These are phyloP conservation scores for Xylariales sp. DNA, from an alignment of 2,329 filamentous ascomycete genomes.

Conservation along the genomic window DNA sequence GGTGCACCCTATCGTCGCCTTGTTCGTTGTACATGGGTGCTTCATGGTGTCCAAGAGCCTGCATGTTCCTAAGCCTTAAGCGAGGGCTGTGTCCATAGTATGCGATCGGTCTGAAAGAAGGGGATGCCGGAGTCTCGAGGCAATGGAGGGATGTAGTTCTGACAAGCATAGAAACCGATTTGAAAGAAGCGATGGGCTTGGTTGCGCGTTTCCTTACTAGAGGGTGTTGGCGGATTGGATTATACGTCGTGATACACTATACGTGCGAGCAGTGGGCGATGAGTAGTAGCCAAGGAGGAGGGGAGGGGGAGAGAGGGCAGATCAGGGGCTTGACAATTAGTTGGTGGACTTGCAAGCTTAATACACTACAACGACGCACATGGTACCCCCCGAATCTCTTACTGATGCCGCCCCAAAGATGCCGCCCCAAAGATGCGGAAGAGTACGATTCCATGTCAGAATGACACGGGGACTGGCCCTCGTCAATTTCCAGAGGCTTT, in stretches of 20 bases:
- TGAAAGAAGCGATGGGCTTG: no score
- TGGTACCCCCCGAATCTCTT: neutral
- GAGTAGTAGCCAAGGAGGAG: neutral
- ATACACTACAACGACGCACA: neutral
- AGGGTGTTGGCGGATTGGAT: no score
- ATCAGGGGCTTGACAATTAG: neutral
- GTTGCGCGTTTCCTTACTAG: no score
- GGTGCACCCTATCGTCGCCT: conserved; percentile 73
- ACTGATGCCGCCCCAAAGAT: no score
- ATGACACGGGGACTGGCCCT: no score
- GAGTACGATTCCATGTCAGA: no score
- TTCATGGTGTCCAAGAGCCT: conserved; percentile 94
- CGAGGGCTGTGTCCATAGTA: neutral
- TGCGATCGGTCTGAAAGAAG: neutral
- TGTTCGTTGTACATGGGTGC: conserved; percentile 87
- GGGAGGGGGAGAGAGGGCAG: neutral
- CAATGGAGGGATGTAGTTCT: no score
- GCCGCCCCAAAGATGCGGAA: no score
- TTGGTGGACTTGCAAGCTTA: neutral
- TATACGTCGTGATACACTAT: no score
- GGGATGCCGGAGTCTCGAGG: neutral
- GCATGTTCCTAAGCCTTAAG: conserved; percentile 82
- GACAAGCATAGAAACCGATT: no score
- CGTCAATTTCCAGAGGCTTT: no score
- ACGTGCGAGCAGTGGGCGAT: no score